phyloP scores from a whole-genome alignment of 495 filamentous ascomycete genomes.

The Viridothelium virens region DNA sequence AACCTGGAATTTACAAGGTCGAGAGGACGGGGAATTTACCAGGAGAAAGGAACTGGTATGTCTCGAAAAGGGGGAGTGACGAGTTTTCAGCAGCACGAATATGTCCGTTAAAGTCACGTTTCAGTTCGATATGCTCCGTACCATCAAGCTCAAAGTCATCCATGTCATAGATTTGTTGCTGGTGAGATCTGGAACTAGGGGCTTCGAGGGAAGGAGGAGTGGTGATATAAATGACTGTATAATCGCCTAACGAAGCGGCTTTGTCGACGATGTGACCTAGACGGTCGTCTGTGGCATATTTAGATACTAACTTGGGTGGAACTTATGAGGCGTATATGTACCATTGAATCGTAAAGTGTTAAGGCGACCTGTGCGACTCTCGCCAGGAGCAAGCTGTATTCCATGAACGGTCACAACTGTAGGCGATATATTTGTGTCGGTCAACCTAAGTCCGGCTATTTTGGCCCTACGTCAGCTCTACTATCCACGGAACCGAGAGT shows the following conservation, averaged over 20 bases:
- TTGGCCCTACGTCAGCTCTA: not conserved
- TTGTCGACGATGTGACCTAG: conserved; percentile 48
- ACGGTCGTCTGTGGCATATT: conserved; percentile 45
- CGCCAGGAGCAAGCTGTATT: conserved; percentile 44
- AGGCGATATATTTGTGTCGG: not conserved
- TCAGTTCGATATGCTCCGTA: conserved; percentile 50
- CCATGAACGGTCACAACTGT: conserved; percentile 39
- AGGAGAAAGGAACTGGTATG: conserved; percentile 85
- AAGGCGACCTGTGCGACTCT: conserved; percentile 33
- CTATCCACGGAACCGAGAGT: not conserved
- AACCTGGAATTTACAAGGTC: conserved; percentile 15
- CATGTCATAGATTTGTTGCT: conserved; percentile 42
- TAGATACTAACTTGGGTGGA: not conserved
- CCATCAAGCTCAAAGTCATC: conserved; percentile 42
- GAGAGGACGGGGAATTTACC: conserved; percentile 34
- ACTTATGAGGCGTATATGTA: not conserved
- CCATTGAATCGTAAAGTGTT: conserved; percentile 45
- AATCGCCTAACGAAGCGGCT: conserved; percentile 47
- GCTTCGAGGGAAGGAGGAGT: conserved; percentile 31
- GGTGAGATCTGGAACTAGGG: conserved; percentile 14
- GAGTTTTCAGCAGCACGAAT: conserved; percentile 27
- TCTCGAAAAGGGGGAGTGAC: conserved; percentile 68
- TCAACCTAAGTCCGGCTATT: too few species aligned
- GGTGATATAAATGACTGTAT: conserved; percentile 58
- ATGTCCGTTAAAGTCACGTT: conserved; percentile 43